These are phyloP conservation scores for Camelina hispida DNA, from an alignment of 345 rosid species.

Conservation along the genomic window DNA sequence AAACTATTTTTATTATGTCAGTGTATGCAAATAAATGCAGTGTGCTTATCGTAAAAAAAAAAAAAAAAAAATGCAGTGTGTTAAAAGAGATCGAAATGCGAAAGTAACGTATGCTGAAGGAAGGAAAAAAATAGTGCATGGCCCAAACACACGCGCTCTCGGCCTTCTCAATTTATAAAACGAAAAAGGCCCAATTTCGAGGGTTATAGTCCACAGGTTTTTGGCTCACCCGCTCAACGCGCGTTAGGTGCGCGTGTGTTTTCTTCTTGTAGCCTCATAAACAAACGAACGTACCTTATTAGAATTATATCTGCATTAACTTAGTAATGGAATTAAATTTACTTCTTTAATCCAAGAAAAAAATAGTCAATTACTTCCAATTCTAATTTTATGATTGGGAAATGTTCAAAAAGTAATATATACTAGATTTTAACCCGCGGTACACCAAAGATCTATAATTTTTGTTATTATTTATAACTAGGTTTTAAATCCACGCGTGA, in stretches of 20 bases:
- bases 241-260: neutral
- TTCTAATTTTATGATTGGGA: too few relatives aligned
- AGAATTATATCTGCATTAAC: too few relatives aligned
- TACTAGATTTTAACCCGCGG: too few relatives aligned
- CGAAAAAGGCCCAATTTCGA: conserved; percentile 9
- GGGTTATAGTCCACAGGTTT: neutral
- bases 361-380: too few relatives aligned
- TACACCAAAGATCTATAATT: too few relatives aligned
- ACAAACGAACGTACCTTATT: neutral
- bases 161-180: neutral
- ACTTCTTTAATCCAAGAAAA: too few relatives aligned
- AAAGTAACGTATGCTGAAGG: neutral
- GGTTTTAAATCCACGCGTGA: too few relatives aligned
- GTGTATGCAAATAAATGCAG: neutral
- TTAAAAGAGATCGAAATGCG: neutral
- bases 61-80: conserved; percentile 10
- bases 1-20: neutral
- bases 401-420: too few relatives aligned
- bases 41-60: too few relatives aligned
- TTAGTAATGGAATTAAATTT: too few relatives aligned
- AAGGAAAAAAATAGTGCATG: neutral
- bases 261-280: neutral
- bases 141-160: conserved; percentile 9
- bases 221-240: neutral
- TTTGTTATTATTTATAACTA: too few relatives aligned